Base-by-base conservation (phyloP, 2,329 filamentous ascomycete species). In the Aspergillus clavatus region DNA sequence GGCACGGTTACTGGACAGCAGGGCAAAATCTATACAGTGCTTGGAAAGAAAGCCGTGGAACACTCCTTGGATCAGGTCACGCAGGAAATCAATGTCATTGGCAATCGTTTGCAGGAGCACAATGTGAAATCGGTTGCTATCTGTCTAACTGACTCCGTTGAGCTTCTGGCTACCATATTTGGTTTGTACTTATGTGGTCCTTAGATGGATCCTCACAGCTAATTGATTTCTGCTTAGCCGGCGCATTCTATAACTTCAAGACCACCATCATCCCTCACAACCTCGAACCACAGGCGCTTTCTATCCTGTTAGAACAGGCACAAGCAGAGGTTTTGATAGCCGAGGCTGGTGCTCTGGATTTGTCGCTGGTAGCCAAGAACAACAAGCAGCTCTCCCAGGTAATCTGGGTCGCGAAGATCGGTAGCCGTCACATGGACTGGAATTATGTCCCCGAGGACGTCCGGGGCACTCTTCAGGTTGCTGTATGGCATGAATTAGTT, bases 351-450 rank as follows among this genome's bases (percentile, higher is more conserved):
- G 82, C 86, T n/a, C 79, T 97, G 46, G 87, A 93, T 18, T 81
- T 95, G 35, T 83, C 89, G 51, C 72, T 78, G 28, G 78, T 95
- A 10, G 78, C 82, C 42, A 80, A 83, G 58, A 77, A 75, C 42
- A 89, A 87, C 58, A 77, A 83, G 4, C 77, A 79, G 28, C 76
- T 98, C 37, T 83, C 83, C 50, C 82, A 89, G 55, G 77, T 95
- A 24, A 80, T 96, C 56, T 97, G 90, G 88, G 90, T 96, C 10
- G 89, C 94, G 4, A 91, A 96, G 58, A 81, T 89, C 60, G 89
- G 89, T 33, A 96, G 84, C 72, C 81, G 82, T 56, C 91, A 97
- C 63, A 86, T 98, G 78, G 90, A 95, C 68, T 98, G 91, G 90
- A 90, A 88, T 57, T 87, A 91, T 62, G 81, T 90, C 2, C 89